These are phyloP conservation scores for Volvox reticuliferus DNA, from an alignment of 139 green algal genomes.

Conservation along the genomic window DNA sequence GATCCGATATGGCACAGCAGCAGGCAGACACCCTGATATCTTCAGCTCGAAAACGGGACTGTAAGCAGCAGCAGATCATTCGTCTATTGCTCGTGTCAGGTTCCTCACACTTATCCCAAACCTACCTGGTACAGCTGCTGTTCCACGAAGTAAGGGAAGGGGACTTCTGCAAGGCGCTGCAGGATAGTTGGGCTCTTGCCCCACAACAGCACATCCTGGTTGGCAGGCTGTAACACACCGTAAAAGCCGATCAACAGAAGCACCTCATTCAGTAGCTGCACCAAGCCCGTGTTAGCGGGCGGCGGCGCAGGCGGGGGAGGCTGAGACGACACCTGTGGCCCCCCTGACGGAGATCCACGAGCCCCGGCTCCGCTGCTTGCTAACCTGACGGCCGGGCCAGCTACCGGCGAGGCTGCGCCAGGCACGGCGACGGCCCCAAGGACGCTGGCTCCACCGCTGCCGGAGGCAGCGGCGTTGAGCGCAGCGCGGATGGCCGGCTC, in stretches of 20 bases:
- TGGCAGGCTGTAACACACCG: constrained; percentile 53
- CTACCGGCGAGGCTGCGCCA: background rate
- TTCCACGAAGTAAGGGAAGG: constrained; percentile 54
- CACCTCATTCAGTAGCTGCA: constrained; percentile 69
- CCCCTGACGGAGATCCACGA: background rate
- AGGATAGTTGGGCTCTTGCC: constrained; percentile 65
- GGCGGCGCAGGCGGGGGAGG: background rate
- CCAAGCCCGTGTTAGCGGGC: constrained; percentile 30
- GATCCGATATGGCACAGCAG: too few species aligned
- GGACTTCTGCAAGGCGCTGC: constrained; percentile 71
- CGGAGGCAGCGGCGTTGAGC: background rate
- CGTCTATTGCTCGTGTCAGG: too few species aligned
- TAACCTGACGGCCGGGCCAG: background rate
- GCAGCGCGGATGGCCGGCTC: constrained; percentile 35
- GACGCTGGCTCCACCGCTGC: background rate
- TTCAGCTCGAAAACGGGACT: too few species aligned
- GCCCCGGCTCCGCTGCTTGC: background rate
- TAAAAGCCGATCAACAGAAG: constrained; percentile 70
- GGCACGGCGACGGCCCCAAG: background rate
- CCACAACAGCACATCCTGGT: constrained; percentile 70
- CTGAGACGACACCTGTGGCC: background rate
- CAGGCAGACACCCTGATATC: too few species aligned
- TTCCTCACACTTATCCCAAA: background rate
- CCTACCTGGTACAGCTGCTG: constrained; percentile 46
- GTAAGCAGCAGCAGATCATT: too few species aligned